Conservation (phyloP, 495 filamentous ascomycete genomes). For the Chlorociboria aeruginascens region DNA sequence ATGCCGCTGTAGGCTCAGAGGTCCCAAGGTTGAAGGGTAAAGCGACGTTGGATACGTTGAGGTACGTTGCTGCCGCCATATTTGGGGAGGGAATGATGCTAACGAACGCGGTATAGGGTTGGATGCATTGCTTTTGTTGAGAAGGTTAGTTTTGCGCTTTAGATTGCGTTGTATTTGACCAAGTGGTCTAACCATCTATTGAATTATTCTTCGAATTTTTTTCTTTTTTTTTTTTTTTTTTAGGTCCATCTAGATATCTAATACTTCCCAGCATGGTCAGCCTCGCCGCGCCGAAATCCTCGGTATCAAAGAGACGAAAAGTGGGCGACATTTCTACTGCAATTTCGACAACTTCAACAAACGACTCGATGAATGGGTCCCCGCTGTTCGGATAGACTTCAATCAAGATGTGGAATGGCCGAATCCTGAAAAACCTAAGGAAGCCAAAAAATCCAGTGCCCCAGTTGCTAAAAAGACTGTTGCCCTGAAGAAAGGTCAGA, state of each 20-base stretch:
- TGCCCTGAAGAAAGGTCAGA: conserved; percentile 39
- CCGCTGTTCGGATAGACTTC: conserved; percentile 70
- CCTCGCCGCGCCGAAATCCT: conserved; percentile 87
- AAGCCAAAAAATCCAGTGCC: conserved; percentile 34
- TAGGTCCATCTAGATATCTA: too few species aligned
- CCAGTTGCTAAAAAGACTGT: conserved; percentile 35
- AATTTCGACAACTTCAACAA: conserved; percentile 99
- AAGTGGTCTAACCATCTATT: background rate
- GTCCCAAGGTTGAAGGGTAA: conserved; percentile 17
- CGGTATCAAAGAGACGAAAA: conserved; percentile 73
- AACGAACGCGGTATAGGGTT: conserved; percentile 18
- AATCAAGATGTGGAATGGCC: conserved; percentile 45
- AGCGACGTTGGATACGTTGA: conserved; percentile 21
- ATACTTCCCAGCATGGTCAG: conserved; percentile 66
- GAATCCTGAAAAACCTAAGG: conserved; percentile 43
- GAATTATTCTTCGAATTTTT: background rate
- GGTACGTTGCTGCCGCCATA: conserved; percentile 8
- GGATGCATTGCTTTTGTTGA: conserved; percentile 39
- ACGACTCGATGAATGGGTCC: conserved; percentile 94
- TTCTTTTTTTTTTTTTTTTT: too few species aligned
- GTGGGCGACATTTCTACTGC: conserved; percentile 78
- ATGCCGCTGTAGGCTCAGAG: conserved; percentile 15
- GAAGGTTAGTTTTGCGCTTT: conserved; percentile 22
- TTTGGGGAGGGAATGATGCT: background rate
- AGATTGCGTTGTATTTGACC: background rate